phyloP scores from a whole-genome alignment of 257 asterid species.

The Nicotiana knightiana region DNA sequence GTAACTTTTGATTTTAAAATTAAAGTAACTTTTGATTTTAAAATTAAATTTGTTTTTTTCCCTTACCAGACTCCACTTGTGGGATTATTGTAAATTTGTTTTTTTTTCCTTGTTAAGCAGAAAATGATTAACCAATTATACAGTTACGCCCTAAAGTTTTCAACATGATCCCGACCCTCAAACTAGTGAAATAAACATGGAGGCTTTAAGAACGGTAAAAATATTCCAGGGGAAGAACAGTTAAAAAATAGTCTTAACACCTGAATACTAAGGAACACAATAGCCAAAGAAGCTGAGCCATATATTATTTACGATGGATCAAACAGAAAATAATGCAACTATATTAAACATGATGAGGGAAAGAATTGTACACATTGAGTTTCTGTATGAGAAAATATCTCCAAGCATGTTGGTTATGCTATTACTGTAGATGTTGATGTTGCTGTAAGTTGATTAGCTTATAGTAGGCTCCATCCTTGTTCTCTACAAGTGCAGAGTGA shows the following conservation, averaged over 20 bases:
- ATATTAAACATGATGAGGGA: neutral
- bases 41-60: no score
- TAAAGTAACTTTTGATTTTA: no score
- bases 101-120: neutral
- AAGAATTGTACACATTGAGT: neutral
- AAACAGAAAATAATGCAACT: neutral
- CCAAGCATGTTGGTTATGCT: slow-evolving; percentile 7
- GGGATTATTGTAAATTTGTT: no score
- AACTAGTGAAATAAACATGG: neutral
- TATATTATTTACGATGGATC: neutral
- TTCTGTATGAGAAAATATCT: neutral
- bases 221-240: neutral
- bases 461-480: slow-evolving; percentile 58
- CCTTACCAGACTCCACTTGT: no score
- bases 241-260: neutral
- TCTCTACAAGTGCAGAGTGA: slow-evolving; percentile 61
- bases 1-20: no score
- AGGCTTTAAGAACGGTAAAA: neutral
- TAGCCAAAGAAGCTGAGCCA: neutral
- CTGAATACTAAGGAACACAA: neutral
- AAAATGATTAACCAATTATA: neutral
- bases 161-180: neutral
- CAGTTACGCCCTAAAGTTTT: neutral
- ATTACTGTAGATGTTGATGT: slow-evolving; percentile 34
- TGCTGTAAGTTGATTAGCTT: slow-evolving; percentile 62